Conservation (phyloP, 179 eudicot species). For the Corrigiola litoralis region DNA sequence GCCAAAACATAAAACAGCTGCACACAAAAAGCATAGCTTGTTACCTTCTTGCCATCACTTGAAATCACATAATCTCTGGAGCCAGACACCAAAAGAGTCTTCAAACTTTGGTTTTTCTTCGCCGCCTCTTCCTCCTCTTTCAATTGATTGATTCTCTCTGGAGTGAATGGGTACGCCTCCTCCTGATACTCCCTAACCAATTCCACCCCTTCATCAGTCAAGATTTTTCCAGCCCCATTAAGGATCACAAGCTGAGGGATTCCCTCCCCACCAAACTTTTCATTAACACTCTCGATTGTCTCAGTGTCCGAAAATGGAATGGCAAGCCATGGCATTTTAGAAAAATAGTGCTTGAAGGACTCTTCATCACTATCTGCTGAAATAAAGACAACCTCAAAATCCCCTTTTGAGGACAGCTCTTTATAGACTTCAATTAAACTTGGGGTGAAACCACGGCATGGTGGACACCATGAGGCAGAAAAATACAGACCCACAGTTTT, state of each 20-base stretch:
- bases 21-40: not conserved
- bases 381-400: conserved; percentile 57
- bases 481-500: conserved; percentile 68
- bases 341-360: conserved; percentile 57
- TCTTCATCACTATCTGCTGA: conserved; percentile 65
- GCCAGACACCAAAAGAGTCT: conserved; percentile 47
- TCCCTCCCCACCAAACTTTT: conserved; percentile 44
- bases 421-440: conserved; percentile 51
- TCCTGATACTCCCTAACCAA: conserved; percentile 54
- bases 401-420: conserved; percentile 30
- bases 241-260: conserved; percentile 64
- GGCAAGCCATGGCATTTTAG: conserved; percentile 91
- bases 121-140: conserved; percentile 48
- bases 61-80: conserved; percentile 61
- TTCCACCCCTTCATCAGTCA: conserved; percentile 48
- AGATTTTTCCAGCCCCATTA: conserved; percentile 55
- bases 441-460: conserved; percentile 68
- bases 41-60: conserved; percentile 46
- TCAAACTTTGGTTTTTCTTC: conserved; percentile 57
- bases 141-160: conserved; percentile 41
- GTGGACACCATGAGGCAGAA: conserved; percentile 88
- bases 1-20: not conserved
- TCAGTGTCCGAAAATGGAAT: conserved; percentile 67
- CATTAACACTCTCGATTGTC: conserved; percentile 41
- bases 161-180: conserved; percentile 61